Evolutionary conservation across 1,284 basidiomycete genomes (phyloP), one percentile per base, ranked within the genome.

Genomic region (Trametes sp.): DNA sequence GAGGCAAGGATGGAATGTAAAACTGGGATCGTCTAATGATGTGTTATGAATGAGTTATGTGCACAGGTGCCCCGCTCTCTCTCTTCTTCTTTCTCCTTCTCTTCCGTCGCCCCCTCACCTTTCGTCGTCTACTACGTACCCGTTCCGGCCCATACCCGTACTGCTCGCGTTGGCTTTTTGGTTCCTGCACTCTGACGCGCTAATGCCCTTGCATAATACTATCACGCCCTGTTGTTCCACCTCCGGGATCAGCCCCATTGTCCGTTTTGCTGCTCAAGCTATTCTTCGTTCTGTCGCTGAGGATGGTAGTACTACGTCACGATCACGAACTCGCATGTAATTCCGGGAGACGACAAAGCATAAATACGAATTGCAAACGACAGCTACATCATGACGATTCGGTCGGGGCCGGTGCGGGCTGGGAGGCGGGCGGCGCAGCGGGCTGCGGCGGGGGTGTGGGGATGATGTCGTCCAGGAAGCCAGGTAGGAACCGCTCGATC

Each of bases 401-500:
- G 26, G 28, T n/a, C 28, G 26, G 28, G 28, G 28, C 28, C 19
- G n/a, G 14, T n/a, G 10, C 10, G 9, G 46, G 19, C 31, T 28
- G 23, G 23, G 58, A 57, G 14, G 42, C 57, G 23, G 49, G 59
- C 24, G 54, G 44, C 23, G 55, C 31, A 2, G 69, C 57, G 16
- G 66, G 62, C 11, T 69, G 67, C 4, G 73, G 73, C 6, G 71
- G 69, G 1, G 87, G 83, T 59, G 77, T 62, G 1, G 82, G 77
- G 29, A 94, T 83, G 31, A 94, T 82, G 50, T 93, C 90, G 21
- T 79, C 80, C 67, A 98, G 78, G 77, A 98, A 96, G 11, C 94
- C 93, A 19, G 96, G 96, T 52, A 97, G 79, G 80, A 98, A 95
- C 48, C 89, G 84, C 70, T 96, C 94, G 71, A 98, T 87, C 62